These are phyloP conservation scores for Colletotrichum limetticola DNA, from an alignment of 2,329 filamentous ascomycete genomes.

Conservation along the genomic window DNA sequence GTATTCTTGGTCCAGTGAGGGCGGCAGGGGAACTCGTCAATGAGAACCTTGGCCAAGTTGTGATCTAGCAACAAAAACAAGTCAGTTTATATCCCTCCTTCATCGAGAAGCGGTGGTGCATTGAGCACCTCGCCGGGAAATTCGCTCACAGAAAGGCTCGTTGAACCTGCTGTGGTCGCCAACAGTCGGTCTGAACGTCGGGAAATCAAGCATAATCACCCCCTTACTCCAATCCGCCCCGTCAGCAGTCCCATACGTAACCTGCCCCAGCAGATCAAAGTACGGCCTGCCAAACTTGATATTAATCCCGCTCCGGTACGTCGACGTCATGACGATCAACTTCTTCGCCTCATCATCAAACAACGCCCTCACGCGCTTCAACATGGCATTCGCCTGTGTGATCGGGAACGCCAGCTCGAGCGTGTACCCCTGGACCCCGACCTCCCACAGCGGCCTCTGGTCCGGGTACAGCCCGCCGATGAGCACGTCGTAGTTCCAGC, in stretches of 20 bases:
- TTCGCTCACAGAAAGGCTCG: constrained; percentile 58
- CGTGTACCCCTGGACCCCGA: constrained; percentile 57
- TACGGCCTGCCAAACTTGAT: constrained; percentile 63
- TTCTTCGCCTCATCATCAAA: constrained; percentile 58
- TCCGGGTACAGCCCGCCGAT: constrained; percentile 62
- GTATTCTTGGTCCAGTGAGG: constrained; percentile 67
- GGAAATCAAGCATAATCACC: constrained; percentile 66
- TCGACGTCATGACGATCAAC: constrained; percentile 58
- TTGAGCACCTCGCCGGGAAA: background rate
- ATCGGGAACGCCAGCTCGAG: constrained; percentile 63
- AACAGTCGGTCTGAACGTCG: constrained; percentile 55
- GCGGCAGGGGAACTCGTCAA: constrained; percentile 61
- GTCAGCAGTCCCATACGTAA: constrained; percentile 58
- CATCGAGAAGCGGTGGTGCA: background rate
- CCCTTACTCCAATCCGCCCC: constrained; percentile 61
- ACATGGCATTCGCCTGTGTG: constrained; percentile 59
- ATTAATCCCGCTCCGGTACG: constrained; percentile 63
- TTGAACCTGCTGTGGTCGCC: constrained; percentile 60
- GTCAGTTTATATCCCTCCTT: background rate
- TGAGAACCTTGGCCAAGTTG: constrained; percentile 55
- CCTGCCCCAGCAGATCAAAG: constrained; percentile 60
- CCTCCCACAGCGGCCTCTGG: constrained; percentile 62
- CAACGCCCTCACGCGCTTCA: constrained; percentile 58
- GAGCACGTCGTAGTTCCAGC: constrained; percentile 64
- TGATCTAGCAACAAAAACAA: constrained; percentile 44